Evolutionary conservation across 1,284 basidiomycete species (phyloP), one percentile per base, ranked within the genome.

Genomic region (Thelephora terrestris): DNA sequence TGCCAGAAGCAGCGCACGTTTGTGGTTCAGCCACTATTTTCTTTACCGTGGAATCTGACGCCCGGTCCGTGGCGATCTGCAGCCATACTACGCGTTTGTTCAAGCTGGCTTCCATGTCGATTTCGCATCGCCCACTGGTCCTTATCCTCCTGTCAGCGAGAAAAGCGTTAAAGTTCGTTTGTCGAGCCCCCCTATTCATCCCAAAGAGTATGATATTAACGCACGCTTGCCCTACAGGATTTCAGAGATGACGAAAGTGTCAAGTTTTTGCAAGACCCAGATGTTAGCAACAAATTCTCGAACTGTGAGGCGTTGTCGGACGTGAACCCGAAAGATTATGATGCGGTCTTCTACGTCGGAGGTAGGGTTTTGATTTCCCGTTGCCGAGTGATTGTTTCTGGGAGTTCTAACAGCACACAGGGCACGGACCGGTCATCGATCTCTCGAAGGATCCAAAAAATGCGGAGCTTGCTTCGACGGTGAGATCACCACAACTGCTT

Each of bases 1-100:
- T 82, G 23, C 79, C 82, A 14, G 83, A 88, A 62, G 84, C 83
- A 10, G 87, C 87, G 1, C 87, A 91, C 62, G 86, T 89, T 0
- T 91, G 87, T 70, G 85, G 85, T 59, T 64, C 58, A 61, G 38
- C 29, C 57, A 43, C 4, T 7, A 17, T 27, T 10, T 25, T 40
- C 23, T 21, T 39, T 18, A 6, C 25, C 14, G 5, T 36, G 36
- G 27, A 16, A 4, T 10, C 9, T 40, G 14, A 16, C 25, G 21
- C 27, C 17, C 27, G 27, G 42, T 45, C 10, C 42, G 9, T 12
- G 29, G 29, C 29, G 29, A 10, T 32, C 6, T n/a, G n/a, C 9
- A 42, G 20, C 39, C 43, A 5, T 34, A 34, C n/a, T 34, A n/a
- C 7, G 4, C 49, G 59, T 59, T 76, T 49, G 71, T 91, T 45